Conservation (phyloP, 306 rosid species). For the Cicer arietinum region DNA sequence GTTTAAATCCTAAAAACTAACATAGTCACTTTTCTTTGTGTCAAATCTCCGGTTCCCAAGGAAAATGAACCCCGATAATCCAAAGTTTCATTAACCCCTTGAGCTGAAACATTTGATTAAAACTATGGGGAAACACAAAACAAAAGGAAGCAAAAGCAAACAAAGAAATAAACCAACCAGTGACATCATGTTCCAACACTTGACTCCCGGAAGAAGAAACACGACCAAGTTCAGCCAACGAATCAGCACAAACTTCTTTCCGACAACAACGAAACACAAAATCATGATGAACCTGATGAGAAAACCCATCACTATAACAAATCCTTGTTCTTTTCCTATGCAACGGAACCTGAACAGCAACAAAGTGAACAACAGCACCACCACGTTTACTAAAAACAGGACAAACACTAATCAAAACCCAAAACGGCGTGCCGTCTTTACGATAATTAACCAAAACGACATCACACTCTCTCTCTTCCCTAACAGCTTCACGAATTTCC, state of each 20-base stretch:
- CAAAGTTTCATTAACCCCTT: too few relatives aligned
- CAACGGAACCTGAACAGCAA: constrained; percentile 80
- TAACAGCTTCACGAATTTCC: constrained; percentile 82
- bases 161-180: constrained; percentile 57
- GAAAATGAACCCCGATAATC: too few relatives aligned
- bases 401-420: constrained; percentile 72
- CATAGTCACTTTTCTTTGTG: too few relatives aligned
- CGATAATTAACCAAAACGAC: constrained; percentile 76
- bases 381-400: constrained; percentile 67
- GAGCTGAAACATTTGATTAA: too few relatives aligned
- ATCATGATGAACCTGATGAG: constrained; percentile 44
- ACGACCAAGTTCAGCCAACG: constrained; percentile 55
- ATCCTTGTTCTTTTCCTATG: background rate
- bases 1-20: too few relatives aligned
- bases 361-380: constrained; percentile 73
- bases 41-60: too few relatives aligned
- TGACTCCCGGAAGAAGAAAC: constrained; percentile 56
- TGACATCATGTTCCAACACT: constrained; percentile 54
- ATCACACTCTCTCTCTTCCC: constrained; percentile 64
- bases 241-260: constrained; percentile 75
- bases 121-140: background rate
- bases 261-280: constrained; percentile 70
- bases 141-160: background rate
- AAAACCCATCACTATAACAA: constrained; percentile 42
- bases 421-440: constrained; percentile 82